These are phyloP conservation scores for Fusarium sp. DNA, from an alignment of 2,329 filamentous ascomycete species.

Conservation along the genomic window DNA sequence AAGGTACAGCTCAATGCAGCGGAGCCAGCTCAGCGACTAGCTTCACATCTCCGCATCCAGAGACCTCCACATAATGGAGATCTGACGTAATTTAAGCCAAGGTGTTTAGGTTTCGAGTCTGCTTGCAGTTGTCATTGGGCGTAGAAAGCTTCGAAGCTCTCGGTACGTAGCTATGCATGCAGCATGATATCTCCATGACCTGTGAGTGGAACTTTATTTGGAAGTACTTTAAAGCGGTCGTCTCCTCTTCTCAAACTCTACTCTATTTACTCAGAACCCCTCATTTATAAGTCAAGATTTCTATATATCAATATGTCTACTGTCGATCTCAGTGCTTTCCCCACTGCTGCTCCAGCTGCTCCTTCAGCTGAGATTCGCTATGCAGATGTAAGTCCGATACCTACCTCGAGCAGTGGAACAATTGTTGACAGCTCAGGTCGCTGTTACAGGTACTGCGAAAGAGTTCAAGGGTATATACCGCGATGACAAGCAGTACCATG, in stretches of 20 bases:
- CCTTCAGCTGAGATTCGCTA: slow-evolving; percentile 42
- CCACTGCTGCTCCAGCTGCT: slow-evolving; percentile 37
- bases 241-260: slow-evolving; percentile 21
- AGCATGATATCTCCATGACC: slow-evolving; percentile 44
- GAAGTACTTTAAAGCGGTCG: slow-evolving; percentile 21
- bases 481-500: slow-evolving; percentile 61
- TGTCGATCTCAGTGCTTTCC: slow-evolving; percentile 44
- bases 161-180: slow-evolving; percentile 27
- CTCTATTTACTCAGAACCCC: neutral
- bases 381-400: slow-evolving; percentile 47
- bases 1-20: neutral
- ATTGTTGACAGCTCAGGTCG: too few relatives aligned
- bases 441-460: slow-evolving; percentile 56
- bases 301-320: slow-evolving; percentile 28
- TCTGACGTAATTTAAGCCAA: slow-evolving; percentile 45
- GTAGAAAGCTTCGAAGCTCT: slow-evolving; percentile 22
- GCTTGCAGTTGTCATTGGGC: slow-evolving; percentile 23
- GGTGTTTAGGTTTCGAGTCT: slow-evolving; percentile 25
- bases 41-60: slow-evolving; percentile 30
- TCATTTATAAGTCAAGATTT: slow-evolving; percentile 2
- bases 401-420: too few relatives aligned
- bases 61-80: slow-evolving; percentile 34
- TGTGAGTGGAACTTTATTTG: slow-evolving; percentile 38
- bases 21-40: slow-evolving; percentile 7
- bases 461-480: slow-evolving; percentile 66